Evolutionary conservation across 805 yeast genomes (phyloP).

Genomic region (Metschnikowia santaceciliae): DNA sequence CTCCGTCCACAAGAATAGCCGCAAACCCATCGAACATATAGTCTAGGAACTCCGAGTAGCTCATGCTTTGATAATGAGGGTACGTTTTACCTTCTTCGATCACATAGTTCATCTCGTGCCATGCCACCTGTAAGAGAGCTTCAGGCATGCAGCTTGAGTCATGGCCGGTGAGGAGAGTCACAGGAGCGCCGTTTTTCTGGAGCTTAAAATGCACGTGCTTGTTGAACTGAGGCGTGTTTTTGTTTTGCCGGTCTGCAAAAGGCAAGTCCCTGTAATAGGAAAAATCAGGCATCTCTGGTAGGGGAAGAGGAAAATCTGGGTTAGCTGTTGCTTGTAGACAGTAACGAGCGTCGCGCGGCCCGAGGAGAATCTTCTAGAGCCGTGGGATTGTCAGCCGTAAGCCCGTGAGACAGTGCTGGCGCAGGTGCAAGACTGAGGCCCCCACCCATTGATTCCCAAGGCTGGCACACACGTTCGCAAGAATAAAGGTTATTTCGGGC

Average conservation of each 20-base stretch:
- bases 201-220: slow-evolving; percentile 38
- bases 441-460: no score
- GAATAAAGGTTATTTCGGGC: no score
- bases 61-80: slow-evolving; percentile 47
- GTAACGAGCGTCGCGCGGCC: not conserved
- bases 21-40: slow-evolving; percentile 69
- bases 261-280: slow-evolving; percentile 21
- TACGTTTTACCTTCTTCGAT: slow-evolving; percentile 74
- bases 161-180: slow-evolving; percentile 61
- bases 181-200: slow-evolving; percentile 38
- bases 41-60: slow-evolving; percentile 48
- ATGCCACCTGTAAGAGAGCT: slow-evolving; percentile 44
- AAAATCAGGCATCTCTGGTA: not conserved
- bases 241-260: slow-evolving; percentile 29
- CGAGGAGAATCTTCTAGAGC: not conserved
- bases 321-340: not conserved
- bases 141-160: slow-evolving; percentile 46
- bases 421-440: no score
- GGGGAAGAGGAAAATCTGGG: not conserved
- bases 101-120: slow-evolving; percentile 55
- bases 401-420: no score
- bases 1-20: slow-evolving; percentile 53
- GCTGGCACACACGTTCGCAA: no score
- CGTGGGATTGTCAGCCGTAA: not conserved
- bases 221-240: slow-evolving; percentile 26